Percentiles rank a stretch among this genome's conserved stretches.
Conservation (phyloP, 352 stramenopile genomes). For the Phytophthora litchii region DNA sequence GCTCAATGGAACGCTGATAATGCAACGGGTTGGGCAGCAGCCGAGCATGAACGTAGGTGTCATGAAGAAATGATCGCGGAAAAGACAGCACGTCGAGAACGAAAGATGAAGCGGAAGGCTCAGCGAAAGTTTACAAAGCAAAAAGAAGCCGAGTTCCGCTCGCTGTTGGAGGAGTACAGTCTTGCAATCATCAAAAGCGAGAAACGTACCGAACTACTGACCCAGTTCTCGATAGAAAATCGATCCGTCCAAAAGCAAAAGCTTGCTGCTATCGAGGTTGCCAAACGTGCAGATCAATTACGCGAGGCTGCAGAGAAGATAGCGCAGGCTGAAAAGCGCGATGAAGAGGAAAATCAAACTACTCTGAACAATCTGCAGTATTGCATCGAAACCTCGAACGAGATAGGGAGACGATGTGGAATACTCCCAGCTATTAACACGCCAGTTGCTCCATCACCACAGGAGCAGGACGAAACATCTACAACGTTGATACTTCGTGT, state of each 20-base stretch:
- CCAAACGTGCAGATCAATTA: constrained; percentile 15
- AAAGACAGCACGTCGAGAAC: constrained; percentile 45
- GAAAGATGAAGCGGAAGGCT: constrained; percentile 48
- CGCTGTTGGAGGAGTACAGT: constrained; percentile 52
- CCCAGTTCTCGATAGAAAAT: constrained; percentile 52
- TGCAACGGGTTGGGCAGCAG: constrained; percentile 28
- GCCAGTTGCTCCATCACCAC: constrained; percentile 20
- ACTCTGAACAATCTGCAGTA: constrained; percentile 31
- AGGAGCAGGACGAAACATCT: constrained; percentile 65
- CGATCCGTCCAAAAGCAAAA: constrained; percentile 24
- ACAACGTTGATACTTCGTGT: constrained; percentile 56
- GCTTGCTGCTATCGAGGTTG: constrained; percentile 14
- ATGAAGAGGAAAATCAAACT: constrained; percentile 22
- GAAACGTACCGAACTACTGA: constrained; percentile 51
- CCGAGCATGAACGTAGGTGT: constrained; percentile 31
- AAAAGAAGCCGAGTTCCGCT: constrained; percentile 56
- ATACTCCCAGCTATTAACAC: constrained; percentile 65
- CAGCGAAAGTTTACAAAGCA: constrained; percentile 52
- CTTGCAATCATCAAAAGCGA: constrained; percentile 46
- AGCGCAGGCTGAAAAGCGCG: constrained; percentile 17
- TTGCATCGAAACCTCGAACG: constrained; percentile 41
- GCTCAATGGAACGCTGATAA: constrained; percentile 50
- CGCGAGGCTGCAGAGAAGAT: constrained; percentile 20
- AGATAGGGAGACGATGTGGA: constrained; percentile 52
- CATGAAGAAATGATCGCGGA: constrained; percentile 27